Percentiles rank a stretch among this genome's conserved stretches.
These are phyloP conservation scores for Lodderomyces metapsilosis DNA, from an alignment of 1,139 yeast genomes.

Conservation along the genomic window DNA sequence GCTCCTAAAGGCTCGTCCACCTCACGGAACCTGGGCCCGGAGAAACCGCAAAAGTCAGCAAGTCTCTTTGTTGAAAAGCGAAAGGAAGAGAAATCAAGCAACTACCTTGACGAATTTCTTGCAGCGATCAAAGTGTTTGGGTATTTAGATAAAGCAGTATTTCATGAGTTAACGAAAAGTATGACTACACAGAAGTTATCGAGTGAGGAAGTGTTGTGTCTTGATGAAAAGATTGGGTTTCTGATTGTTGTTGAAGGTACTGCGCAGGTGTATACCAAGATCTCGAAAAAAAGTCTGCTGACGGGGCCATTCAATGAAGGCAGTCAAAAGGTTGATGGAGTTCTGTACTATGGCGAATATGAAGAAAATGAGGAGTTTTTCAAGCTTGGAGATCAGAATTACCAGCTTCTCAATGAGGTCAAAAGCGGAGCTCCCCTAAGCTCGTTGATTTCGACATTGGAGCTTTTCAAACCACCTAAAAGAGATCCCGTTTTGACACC, in stretches of 20 bases:
- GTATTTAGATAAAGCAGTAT: slow-evolving; percentile 83
- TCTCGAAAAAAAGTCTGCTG: slow-evolving; percentile 21
- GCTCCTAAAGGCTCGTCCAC: slow-evolving; percentile 9
- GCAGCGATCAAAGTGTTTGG: slow-evolving; percentile 94
- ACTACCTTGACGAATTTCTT: slow-evolving; percentile 82
- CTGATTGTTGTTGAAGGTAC: slow-evolving; percentile 94
- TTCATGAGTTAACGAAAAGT: slow-evolving; percentile 87
- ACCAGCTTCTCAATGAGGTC: slow-evolving; percentile 79
- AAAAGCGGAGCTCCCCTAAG: slow-evolving; percentile 85
- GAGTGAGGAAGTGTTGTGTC: slow-evolving; percentile 68
- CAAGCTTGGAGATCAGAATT: slow-evolving; percentile 48
- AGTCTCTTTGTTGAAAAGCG: slow-evolving; percentile 23
- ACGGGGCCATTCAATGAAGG: not conserved
- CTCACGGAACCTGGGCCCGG: slow-evolving; percentile 1
- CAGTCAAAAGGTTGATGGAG: not conserved
- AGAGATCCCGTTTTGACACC: slow-evolving; percentile 9
- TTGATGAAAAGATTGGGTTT: slow-evolving; percentile 79
- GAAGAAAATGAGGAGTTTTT: slow-evolving; percentile 24
- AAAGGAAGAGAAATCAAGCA: slow-evolving; percentile 22
- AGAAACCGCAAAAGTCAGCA: slow-evolving; percentile 7
- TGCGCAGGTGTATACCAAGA: slow-evolving; percentile 71
- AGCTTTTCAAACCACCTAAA: slow-evolving; percentile 41
- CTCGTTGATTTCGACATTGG: slow-evolving; percentile 75
- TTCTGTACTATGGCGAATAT: slow-evolving; percentile 1
- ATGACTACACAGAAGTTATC: slow-evolving; percentile 87